Evolutionary conservation across 805 yeast species (phyloP), one percentile per base, ranked within the genome.

Genomic region (Pichia gijzeniarum): DNA sequence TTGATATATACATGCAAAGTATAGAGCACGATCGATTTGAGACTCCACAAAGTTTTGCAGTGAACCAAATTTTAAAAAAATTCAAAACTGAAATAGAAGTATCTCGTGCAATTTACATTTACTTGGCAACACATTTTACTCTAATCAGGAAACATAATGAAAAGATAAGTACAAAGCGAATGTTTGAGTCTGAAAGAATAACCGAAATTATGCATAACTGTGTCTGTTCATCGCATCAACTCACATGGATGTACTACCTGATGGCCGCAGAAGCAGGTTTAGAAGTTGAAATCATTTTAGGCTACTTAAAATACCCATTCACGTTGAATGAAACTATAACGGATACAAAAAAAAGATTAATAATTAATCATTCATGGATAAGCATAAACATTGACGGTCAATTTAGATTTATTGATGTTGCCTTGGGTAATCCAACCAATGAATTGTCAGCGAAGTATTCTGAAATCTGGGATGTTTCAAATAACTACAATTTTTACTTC

Each of bases 301-400:
- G 99, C 4, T 85, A 85, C 57, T 73, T 90, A 66, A 87, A 90
- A 59, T 76, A 80, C 21, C 95, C 96, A 8, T 80, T 80, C 50
- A 80, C 74, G 44, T 67, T 71, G 40, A 74, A 74, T 49, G 62
- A 62, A n/a, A 48, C 56, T 1, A 35, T 47, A 7, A 35, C 48
- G 12, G 35, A 51, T 33, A 17, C 51, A 0, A 67, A 68, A 48
- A 73, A 71, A 48, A 71, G 78, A 37, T 74, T 71, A 51, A 65
- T 68, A n/a, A 61, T 80, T 32, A 87, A 89, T 56, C 99, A 93
- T 63, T 79, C 85, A 45, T 93, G 99, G 99, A 73, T 88, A 45
- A 79, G 95, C 1, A 80, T 89, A 1, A 61, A 83, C 31, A 64
- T 89, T 14, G 82, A 86, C 48, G 80, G 81, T 34, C 84, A 85